Base-by-base conservation (phyloP, 257 asterid genomes). In the Penstemon eatonii region DNA sequence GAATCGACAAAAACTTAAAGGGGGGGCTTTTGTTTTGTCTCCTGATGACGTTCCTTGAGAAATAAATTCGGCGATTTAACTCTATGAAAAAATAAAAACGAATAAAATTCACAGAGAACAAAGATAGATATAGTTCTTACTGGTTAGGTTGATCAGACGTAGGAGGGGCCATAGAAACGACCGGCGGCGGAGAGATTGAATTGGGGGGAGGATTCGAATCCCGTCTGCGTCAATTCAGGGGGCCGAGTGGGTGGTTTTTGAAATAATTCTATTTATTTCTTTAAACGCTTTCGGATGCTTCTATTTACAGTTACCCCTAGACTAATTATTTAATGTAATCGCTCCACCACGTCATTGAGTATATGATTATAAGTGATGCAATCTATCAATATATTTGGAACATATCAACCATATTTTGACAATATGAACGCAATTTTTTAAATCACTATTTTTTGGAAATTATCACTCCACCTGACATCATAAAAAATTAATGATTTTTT, bases 1-100 rank as follows among this genome's bases (percentile, higher is more conserved):
- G 78, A 56, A 95, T 95, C 62, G 81, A 72, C 74, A 87, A 18
- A 67, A 84, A 82, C 62, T 87, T 86, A 60, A 82, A 25, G 25
- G 91, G 92, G 6, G 91, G 82, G 19, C 87, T 80, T 81, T 77
- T 83, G 60, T 85, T 87, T 67, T 70, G 87, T 80, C 81, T 85
- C 76, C 85, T 79, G 8, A 72, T 41, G 18, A 70, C 75, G 60
- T 79, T 84, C 82, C 92, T 88, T 52, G 64, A 3, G 56, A 39
- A 25, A n/a, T 11, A 62, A 75, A 62, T 8, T 33, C 4, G 3
- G 25, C 11, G 60, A 57, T 54, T 63, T 40, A 76, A 76, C 56
- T 74, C 63, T 74, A 53, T 39, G 25, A 5, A 11, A 6, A 11
- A n/a, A 1, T 8, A 41, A 8, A 56, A 15, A 5, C 42, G 54